Conservation (phyloP, 495 filamentous ascomycete species). For the Podospora appendiculata region DNA sequence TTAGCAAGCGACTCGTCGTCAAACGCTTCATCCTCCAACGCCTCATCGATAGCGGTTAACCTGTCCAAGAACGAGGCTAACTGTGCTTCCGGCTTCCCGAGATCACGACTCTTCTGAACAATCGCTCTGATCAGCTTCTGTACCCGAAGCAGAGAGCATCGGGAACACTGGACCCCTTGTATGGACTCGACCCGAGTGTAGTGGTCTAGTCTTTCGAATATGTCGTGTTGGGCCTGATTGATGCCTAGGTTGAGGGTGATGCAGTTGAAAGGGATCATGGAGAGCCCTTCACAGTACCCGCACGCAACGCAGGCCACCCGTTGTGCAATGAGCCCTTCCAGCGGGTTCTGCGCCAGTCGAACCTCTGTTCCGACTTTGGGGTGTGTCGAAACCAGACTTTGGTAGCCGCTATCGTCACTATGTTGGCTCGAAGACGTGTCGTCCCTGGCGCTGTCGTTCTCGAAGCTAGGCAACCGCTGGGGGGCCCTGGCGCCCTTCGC, state of each 20-base stretch:
- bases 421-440: constrained; percentile 34
- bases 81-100: constrained; percentile 8
- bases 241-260: constrained; percentile 72
- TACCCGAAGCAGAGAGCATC: constrained; percentile 67
- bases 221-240: constrained; percentile 44
- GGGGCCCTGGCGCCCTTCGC: constrained; percentile 36
- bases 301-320: constrained; percentile 82
- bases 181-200: constrained; percentile 81
- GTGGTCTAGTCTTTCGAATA: constrained; percentile 73
- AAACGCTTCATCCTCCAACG: constrained; percentile 73
- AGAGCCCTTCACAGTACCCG: constrained; percentile 78
- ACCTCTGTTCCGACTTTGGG: constrained; percentile 16
- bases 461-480: constrained; percentile 26
- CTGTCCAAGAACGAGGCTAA: constrained; percentile 31
- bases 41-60: constrained; percentile 55
- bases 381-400: constrained; percentile 20
- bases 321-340: constrained; percentile 85
- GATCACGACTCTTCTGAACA: constrained; percentile 16
- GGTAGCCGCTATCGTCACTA: constrained; percentile 43
- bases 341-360: constrained; percentile 44
- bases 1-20: constrained; percentile 64
- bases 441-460: constrained; percentile 18
- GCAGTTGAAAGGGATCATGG: constrained; percentile 88
- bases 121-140: constrained; percentile 30
- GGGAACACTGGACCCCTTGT: constrained; percentile 80